phyloP scores from a whole-genome alignment of 441 rosid species.

The Brassica hybrid region DNA sequence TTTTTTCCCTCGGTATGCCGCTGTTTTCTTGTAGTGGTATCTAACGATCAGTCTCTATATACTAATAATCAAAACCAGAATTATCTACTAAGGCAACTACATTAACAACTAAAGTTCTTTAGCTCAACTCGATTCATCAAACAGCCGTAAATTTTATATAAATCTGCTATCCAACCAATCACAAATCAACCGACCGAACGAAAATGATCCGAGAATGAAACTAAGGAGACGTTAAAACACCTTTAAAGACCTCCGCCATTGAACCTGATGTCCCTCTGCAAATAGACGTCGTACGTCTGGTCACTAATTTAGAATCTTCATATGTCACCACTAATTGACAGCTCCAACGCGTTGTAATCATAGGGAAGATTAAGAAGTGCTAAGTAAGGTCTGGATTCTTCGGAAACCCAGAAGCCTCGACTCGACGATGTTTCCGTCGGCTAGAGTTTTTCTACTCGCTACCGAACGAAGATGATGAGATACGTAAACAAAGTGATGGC shows the following conservation, averaged over 20 bases:
- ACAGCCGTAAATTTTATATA: background rate
- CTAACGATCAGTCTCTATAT: no score
- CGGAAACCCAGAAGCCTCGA: slow-evolving; percentile 31
- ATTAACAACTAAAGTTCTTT: background rate
- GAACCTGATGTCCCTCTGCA: slow-evolving; percentile 93
- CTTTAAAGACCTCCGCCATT: slow-evolving; percentile 69
- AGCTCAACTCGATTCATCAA: background rate
- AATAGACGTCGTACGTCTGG: slow-evolving; percentile 64
- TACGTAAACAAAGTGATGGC: background rate
- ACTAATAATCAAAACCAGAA: background rate
- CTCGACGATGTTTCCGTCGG: slow-evolving; percentile 37
- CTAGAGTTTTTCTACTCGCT: slow-evolving; percentile 44
- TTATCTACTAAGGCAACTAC: background rate
- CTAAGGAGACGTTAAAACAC: slow-evolving; percentile 40
- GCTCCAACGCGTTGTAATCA: slow-evolving; percentile 87
- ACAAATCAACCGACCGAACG: background rate
- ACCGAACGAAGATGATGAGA: slow-evolving; percentile 42
- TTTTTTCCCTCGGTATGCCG: no score
- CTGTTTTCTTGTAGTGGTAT: no score
- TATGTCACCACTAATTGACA: slow-evolving; percentile 71
- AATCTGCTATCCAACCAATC: background rate
- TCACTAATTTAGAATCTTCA: slow-evolving; percentile 93
- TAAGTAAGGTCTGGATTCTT: slow-evolving; percentile 59
- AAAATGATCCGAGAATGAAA: background rate
- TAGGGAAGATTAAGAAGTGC: slow-evolving; percentile 89